These are phyloP conservation scores for Monosporascus sp. DNA, from an alignment of 2,329 filamentous ascomycete species.

Conservation along the genomic window DNA sequence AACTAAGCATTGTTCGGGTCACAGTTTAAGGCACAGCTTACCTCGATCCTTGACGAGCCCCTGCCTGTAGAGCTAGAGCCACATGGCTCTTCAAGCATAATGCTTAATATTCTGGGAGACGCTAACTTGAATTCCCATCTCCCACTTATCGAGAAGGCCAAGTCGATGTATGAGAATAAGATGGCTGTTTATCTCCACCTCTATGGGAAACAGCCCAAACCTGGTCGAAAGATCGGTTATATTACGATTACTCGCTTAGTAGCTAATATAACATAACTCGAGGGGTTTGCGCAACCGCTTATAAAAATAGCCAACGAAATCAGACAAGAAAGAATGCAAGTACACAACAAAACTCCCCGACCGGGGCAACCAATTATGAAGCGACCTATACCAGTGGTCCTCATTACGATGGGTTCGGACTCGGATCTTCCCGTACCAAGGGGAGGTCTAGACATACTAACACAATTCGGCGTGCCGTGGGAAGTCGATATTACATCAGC, in stretches of 20 bases:
- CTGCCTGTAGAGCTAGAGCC: conserved; percentile 48
- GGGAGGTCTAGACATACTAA: conserved; percentile 61
- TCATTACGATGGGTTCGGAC: conserved; percentile 81
- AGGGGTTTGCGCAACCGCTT: conserved; percentile 41
- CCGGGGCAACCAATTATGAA: too few species aligned
- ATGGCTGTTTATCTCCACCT: conserved; percentile 66
- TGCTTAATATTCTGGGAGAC: conserved; percentile 77
- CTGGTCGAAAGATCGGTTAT: conserved; percentile 91
- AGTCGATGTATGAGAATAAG: conserved; percentile 37
- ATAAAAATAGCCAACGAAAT: conserved; percentile 60
- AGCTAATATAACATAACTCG: too few species aligned
- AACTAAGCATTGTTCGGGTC: conserved; percentile 40
- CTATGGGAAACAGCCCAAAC: conserved; percentile 86
- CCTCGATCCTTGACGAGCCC: conserved; percentile 68
- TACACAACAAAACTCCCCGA: conserved; percentile 25
- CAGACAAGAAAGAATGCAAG: too few species aligned
- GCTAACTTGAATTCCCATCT: conserved; percentile 59
- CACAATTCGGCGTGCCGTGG: conserved; percentile 65
- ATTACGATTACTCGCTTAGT: conserved; percentile 62
- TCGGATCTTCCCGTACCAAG: conserved; percentile 67
- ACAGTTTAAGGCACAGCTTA: conserved; percentile 87
- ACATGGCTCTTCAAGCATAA: conserved; percentile 60
- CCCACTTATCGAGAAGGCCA: conserved; percentile 41
- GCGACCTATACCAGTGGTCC: conserved; percentile 50
- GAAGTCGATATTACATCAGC: conserved; percentile 74